Evolutionary conservation across 2,329 filamentous ascomycete species (phyloP), one percentile per base, ranked within the genome.

Genomic region (Shiraia bambusicola): DNA sequence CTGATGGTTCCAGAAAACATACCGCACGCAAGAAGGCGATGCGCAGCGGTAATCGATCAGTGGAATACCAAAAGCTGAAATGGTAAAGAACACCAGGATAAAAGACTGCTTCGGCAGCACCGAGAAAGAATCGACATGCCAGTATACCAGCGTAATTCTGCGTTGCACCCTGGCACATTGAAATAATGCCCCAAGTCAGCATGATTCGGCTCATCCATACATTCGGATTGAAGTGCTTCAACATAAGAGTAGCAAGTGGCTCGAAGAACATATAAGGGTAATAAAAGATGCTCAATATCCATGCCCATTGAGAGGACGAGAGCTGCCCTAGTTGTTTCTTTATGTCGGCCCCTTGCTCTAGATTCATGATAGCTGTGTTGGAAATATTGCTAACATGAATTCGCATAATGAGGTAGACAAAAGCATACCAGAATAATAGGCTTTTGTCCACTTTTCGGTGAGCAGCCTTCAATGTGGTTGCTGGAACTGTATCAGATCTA

Each of bases 51-150:
- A 76, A 63, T 49, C 81, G 77, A 34, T 77, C 71, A 13, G 75
- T 70, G 40, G 75, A 76, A 50, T 82, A 83, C 77, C 79, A 83
- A 65, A 79, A 79, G 3, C 76, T 79, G 8, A 82, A 67, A 42
- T 81, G 75, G 53, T 78, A 80, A 15, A 78, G 32, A 5, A 60
- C 56, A 5, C 60, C 59, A 2, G 61, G 60, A 25, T 58, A 64
- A 40, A 63, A 59, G 3, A 60, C 58, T 1, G 59, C 55, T 40
- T 65, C 59, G 8, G 54, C 54, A 13, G 50, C 52, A 3, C 55
- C 54, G n/a, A 61, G 49, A 34, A 76, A 74, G 37, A 75, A 62
- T 9, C 73, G 66, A 14, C 69, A 61, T 4, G 61, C 64, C 19
- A 76, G 47, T 3, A 76, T 61, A 0, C 73, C 73, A 1, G 59